Evolutionary conservation across 768 basidiomycete species (phyloP), one percentile per base, ranked within the genome.

Genomic region (Tylopilus sp.): DNA sequence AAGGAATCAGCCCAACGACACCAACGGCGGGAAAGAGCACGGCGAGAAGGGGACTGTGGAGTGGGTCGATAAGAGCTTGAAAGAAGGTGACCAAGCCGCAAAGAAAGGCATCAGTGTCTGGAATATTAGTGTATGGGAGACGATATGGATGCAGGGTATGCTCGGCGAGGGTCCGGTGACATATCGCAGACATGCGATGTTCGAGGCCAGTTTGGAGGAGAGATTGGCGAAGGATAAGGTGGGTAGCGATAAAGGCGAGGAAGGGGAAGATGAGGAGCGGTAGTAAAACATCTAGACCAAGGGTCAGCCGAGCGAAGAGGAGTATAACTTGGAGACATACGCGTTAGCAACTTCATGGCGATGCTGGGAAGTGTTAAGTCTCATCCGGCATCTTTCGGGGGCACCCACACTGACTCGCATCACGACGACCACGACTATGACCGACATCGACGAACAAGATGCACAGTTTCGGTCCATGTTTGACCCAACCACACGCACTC

Each of bases 401-500:
- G 33, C 33, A 15, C 7, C 4, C 13, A 17, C 33, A 35, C 17
- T 17, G 7, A 35, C 33, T 5, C 13, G 4, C 33, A 21, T 9
- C 20, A 21, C 18, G 1, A 20, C 18, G 3, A 38, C 36, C 7
- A 38, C 7, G 31, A 31, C 5, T 9, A 58, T 49, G 51, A 18
- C 47, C 22, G 40, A 42, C 23, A 44, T 28, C 18, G 53, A 25
- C 6, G 40, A 62, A 23, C 63, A 60, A 31, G 42, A 47, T 31
- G 21, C 38, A 44, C 62, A 70, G 30, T 63, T 65, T 20, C 61
- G 61, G 23, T 76, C 83, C 4, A 69, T 81, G 21, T 86, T 89
- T 62, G 76, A 83, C 58, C 72, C 81, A 1, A 49, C 65, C 0
- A 90, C 87, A 4, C 82, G 83, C 58, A 72, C 78, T 6, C 77